Evolutionary conservation across 1,139 yeast genomes (phyloP).

Genomic region (Candida frijolesensis): DNA sequence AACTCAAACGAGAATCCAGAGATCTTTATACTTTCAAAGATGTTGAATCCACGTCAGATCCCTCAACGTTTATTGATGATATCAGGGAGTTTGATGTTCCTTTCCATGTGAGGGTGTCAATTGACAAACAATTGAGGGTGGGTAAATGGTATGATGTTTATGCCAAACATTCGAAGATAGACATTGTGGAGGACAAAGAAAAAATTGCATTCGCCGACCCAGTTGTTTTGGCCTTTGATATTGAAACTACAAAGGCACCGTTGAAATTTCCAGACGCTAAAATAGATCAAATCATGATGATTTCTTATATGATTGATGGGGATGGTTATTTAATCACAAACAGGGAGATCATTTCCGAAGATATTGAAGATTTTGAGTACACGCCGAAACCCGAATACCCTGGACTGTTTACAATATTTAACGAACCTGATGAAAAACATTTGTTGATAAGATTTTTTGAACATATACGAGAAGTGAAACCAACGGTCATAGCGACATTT

Average conservation of each 20-base stretch:
- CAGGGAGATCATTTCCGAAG: constrained; percentile 90
- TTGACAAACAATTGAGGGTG: constrained; percentile 81
- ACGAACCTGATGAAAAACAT: constrained; percentile 83
- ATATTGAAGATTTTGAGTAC: constrained; percentile 95
- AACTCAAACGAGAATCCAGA: constrained; percentile 62
- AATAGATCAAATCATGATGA: constrained; percentile 98
- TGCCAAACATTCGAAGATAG: constrained; percentile 58
- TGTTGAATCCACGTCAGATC: constrained; percentile 40
- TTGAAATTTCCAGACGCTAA: constrained; percentile 92
- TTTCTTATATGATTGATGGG: constrained; percentile 98
- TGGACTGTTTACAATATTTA: constrained; percentile 86
- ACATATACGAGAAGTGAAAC: constrained; percentile 83
- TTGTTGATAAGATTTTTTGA: constrained; percentile 79
- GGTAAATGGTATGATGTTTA: constrained; percentile 95
- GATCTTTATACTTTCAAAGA: constrained; percentile 55
- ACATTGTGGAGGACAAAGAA: constrained; percentile 64
- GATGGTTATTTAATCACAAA: constrained; percentile 94
- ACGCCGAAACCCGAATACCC: constrained; percentile 97
- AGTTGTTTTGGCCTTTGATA: constrained; percentile 94
- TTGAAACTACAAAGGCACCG: constrained; percentile 97
- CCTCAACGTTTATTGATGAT: constrained; percentile 71
- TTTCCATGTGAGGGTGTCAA: constrained; percentile 92
- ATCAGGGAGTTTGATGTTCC: constrained; percentile 96
- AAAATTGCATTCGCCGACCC: constrained; percentile 96
- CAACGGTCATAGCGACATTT: constrained; percentile 95